Evolutionary conservation across 208 protist species (phyloP).

Genomic region (Leishmania martiniquensis): DNA sequence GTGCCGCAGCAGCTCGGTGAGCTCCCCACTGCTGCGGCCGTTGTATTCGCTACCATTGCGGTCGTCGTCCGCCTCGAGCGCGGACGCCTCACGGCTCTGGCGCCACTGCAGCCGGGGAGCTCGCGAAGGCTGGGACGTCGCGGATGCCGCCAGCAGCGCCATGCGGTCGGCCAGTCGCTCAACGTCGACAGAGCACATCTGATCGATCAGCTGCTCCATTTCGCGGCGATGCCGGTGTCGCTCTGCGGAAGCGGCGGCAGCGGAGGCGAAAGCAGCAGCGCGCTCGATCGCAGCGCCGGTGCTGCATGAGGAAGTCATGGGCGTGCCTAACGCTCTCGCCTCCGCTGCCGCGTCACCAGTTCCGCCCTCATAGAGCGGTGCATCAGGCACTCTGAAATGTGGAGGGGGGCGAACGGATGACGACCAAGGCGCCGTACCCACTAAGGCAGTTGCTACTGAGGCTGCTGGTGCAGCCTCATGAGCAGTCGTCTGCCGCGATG

Average conservation of each 20-base stretch:
- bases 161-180: conserved; percentile 23
- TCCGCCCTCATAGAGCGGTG: background rate
- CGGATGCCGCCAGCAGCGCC: conserved; percentile 6
- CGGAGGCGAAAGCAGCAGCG: background rate
- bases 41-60: background rate
- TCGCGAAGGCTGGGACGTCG: background rate
- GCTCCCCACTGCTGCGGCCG: background rate
- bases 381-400: no score
- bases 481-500: background rate
- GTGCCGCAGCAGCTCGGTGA: conserved; percentile 21
- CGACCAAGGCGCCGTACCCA: background rate
- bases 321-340: background rate
- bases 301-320: background rate
- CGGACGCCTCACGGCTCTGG: background rate
- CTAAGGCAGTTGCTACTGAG: background rate
- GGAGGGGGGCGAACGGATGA: background rate
- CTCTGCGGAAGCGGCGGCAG: background rate
- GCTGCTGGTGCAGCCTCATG: background rate
- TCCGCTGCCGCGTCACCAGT: background rate
- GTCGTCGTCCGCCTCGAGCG: background rate
- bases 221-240: conserved; percentile 10
- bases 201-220: conserved; percentile 37
- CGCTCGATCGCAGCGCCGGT: background rate
- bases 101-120: conserved; percentile 23
- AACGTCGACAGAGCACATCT: conserved; percentile 43